These are phyloP conservation scores for Salvia sclarea DNA, from an alignment of 305 asterid genomes.

Conservation along the genomic window DNA sequence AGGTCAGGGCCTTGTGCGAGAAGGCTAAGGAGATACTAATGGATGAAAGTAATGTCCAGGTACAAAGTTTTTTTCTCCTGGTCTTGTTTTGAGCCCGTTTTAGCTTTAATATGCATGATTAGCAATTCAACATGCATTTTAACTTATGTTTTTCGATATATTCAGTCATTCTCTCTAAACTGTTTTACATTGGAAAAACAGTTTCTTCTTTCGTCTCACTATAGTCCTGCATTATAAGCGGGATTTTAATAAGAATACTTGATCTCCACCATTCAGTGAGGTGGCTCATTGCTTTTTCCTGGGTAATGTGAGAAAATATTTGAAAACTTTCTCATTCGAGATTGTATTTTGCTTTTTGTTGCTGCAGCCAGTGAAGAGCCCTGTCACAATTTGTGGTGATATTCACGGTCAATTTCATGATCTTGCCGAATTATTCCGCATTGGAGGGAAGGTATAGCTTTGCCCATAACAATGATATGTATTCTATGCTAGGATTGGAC, in stretches of 20 bases:
- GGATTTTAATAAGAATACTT: neutral
- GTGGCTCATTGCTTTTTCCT: constrained; percentile 16
- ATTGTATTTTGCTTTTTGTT: constrained; percentile 29
- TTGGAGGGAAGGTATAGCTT: constrained; percentile 84
- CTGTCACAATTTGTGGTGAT: constrained; percentile 97
- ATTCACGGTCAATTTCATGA: constrained; percentile 98
- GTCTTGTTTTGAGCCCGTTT: neutral
- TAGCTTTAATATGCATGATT: neutral
- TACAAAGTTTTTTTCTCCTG: constrained; percentile 31
- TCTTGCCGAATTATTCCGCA: constrained; percentile 92
- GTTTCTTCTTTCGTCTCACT: neutral
- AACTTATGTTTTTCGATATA: neutral
- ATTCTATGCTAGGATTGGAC: neutral
- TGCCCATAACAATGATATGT: constrained; percentile 19
- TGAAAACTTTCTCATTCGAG: constrained; percentile 10
- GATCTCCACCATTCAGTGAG: neutral
- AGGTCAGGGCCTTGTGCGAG: constrained; percentile 85
- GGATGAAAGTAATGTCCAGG: constrained; percentile 95
- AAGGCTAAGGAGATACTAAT: constrained; percentile 91
- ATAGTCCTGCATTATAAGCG: neutral
- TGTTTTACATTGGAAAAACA: neutral
- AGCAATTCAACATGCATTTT: neutral
- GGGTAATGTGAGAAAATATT: neutral
- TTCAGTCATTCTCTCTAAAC: neutral
- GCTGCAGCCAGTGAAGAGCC: constrained; percentile 92